A percentile compares a stretch with the other conserved stretches of the same genome.
Evolutionary conservation across 352 stramenopile species (phyloP).

Genomic region (Phytopythium aichiense): DNA sequence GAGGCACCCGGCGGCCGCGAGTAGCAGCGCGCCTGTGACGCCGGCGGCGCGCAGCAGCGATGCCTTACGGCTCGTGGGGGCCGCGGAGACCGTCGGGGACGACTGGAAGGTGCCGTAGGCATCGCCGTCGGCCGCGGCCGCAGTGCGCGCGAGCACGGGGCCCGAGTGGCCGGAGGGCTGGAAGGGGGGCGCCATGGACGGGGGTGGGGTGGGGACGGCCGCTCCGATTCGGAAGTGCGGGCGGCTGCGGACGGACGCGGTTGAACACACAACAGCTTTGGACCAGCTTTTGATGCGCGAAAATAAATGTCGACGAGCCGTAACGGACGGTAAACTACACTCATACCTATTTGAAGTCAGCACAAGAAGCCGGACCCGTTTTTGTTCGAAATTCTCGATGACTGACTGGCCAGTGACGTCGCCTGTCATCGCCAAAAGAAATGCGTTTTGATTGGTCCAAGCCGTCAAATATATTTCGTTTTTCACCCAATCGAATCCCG

Average conservation of each 20-base stretch:
- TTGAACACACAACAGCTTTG: background rate
- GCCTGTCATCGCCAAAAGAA: background rate
- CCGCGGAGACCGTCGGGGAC: background rate
- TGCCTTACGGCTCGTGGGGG: background rate
- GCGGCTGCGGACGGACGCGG: background rate
- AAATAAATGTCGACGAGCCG: background rate
- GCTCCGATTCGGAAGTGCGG: background rate
- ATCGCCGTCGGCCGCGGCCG: slow-evolving; percentile 10
- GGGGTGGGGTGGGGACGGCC: no score
- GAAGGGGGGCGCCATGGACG: background rate
- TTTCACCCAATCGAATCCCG: background rate
- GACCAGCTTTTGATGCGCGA: background rate
- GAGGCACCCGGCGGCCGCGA: slow-evolving; percentile 22
- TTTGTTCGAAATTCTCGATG: background rate
- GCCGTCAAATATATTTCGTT: background rate
- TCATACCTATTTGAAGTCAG: background rate
- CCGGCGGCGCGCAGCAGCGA: slow-evolving; percentile 18
- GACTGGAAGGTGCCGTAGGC: slow-evolving; percentile 50
- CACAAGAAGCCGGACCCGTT: background rate
- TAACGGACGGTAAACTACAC: background rate
- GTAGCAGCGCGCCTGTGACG: slow-evolving; percentile 27
- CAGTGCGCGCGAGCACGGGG: slow-evolving; percentile 3
- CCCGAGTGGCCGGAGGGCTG: background rate
- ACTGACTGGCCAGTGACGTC: background rate
- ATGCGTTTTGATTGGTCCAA: background rate